Conservation (phyloP, 2,329 filamentous ascomycete species). For the Rutstroemia sydowiana region DNA sequence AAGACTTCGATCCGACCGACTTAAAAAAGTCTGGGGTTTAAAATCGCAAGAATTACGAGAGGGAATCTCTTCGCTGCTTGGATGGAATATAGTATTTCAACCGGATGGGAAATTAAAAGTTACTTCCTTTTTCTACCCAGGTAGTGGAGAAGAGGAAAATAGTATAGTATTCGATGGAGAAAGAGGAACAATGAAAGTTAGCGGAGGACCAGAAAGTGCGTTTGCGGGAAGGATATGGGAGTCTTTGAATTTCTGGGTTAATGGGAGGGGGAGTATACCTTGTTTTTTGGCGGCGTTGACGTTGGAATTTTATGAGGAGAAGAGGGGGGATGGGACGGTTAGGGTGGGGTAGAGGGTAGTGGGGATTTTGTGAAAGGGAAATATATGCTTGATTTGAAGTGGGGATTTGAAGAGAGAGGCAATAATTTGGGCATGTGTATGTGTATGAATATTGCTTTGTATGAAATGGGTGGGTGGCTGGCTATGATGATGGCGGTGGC, state of each 20-base stretch:
- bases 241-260: conserved; percentile 91
- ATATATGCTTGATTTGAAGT: no score
- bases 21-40: conserved; percentile 86
- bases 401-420: not conserved
- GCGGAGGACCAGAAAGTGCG: conserved; percentile 75
- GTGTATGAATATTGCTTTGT: not conserved
- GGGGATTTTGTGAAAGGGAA: no score
- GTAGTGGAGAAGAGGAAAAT: conserved; percentile 55
- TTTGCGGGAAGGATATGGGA: conserved; percentile 82
- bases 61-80: conserved; percentile 82
- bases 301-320: conserved; percentile 84
- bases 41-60: conserved; percentile 95
- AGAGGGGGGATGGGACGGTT: conserved; percentile 24
- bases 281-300: conserved; percentile 91
- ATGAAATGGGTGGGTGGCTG: not conserved
- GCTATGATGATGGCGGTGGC: no score
- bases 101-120: conserved; percentile 95
- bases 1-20: conserved; percentile 75
- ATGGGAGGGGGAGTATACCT: conserved; percentile 87
- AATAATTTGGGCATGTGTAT: conserved; percentile 6
- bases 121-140: conserved; percentile 76
- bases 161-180: conserved; percentile 84
- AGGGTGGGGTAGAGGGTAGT: conserved; percentile 10
- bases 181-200: conserved; percentile 95
- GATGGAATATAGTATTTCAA: conserved; percentile 92